phyloP scores from a whole-genome alignment of 2,329 filamentous ascomycete species.

The Bertia moriformis region DNA sequence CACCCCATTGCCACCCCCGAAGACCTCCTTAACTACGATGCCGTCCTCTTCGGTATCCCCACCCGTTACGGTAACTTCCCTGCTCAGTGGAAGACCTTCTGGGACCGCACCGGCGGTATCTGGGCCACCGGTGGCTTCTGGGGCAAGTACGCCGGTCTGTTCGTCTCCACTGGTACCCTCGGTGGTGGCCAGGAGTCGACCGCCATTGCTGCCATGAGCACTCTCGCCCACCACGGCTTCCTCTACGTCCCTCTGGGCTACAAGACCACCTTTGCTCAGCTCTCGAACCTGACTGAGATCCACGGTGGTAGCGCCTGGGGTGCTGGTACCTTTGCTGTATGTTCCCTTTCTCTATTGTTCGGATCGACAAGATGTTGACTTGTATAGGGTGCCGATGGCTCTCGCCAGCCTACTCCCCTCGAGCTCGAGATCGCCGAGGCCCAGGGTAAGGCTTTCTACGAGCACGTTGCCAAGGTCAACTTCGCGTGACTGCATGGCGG shows the following conservation, averaged over 20 bases:
- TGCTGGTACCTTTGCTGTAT: slow-evolving; percentile 67
- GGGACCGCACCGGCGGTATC: slow-evolving; percentile 77
- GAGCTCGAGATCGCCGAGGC: slow-evolving; percentile 68
- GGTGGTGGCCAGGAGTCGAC: slow-evolving; percentile 94
- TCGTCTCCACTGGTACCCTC: slow-evolving; percentile 69
- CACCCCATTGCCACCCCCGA: slow-evolving; percentile 44
- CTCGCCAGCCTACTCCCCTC: slow-evolving; percentile 59
- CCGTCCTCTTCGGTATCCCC: slow-evolving; percentile 82
- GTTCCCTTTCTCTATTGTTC: not conserved
- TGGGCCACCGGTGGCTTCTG: slow-evolving; percentile 65
- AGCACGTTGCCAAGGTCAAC: slow-evolving; percentile 55
- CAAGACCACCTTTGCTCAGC: slow-evolving; percentile 57
- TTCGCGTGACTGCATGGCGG: slow-evolving; percentile 24
- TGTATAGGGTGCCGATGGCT: slow-evolving; percentile 49
- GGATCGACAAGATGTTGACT: not conserved
- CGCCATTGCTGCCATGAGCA: slow-evolving; percentile 66
- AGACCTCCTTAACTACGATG: slow-evolving; percentile 65
- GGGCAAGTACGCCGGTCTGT: slow-evolving; percentile 84
- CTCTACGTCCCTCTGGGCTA: slow-evolving; percentile 94
- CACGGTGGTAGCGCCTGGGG: slow-evolving; percentile 86
- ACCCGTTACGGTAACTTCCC: slow-evolving; percentile 97
- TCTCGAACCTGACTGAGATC: slow-evolving; percentile 63
- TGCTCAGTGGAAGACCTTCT: slow-evolving; percentile 85
- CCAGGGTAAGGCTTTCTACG: slow-evolving; percentile 79
- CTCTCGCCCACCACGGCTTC: slow-evolving; percentile 82